These are phyloP conservation scores for Harrya chromipes DNA, from an alignment of 768 basidiomycete genomes.

Conservation along the genomic window DNA sequence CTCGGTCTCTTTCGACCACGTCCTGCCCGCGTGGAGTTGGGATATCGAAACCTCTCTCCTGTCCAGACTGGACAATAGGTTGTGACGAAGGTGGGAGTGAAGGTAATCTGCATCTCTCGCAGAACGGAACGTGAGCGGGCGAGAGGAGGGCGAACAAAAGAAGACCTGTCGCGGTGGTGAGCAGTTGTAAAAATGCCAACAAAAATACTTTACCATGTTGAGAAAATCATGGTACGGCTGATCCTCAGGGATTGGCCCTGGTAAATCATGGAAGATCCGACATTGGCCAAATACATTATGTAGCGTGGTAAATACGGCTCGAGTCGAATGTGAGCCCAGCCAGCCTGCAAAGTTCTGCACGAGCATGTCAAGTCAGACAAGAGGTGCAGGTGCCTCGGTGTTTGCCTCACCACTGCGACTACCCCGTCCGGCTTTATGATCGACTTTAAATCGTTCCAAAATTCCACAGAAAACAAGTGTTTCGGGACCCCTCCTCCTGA, in stretches of 20 bases:
- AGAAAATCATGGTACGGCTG: constrained; percentile 51
- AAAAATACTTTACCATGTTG: constrained; percentile 60
- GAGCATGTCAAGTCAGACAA: constrained; percentile 1
- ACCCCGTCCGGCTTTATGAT: constrained; percentile 70
- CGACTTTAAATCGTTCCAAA: constrained; percentile 69
- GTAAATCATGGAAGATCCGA: constrained; percentile 76
- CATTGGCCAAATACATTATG: constrained; percentile 71
- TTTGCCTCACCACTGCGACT: constrained; percentile 67
- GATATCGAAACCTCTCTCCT: constrained; percentile 53
- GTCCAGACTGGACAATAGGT: constrained; percentile 51
- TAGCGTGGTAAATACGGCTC: constrained; percentile 68
- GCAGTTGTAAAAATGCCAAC: not conserved
- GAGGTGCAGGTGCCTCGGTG: not conserved
- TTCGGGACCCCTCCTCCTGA: constrained; percentile 90
- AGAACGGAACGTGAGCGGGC: constrained; percentile 57
- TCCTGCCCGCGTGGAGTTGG: constrained; percentile 31
- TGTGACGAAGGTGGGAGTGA: constrained; percentile 61
- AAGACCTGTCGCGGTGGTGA: constrained; percentile 54
- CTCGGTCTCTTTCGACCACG: constrained; percentile 30
- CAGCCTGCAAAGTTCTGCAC: constrained; percentile 82
- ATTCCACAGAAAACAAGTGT: constrained; percentile 80
- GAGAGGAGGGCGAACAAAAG: constrained; percentile 66
- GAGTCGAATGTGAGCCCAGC: constrained; percentile 56
- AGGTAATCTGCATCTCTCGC: constrained; percentile 58
- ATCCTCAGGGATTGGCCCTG: constrained; percentile 44